Evolutionary conservation across 305 asterid genomes (phyloP).

Genomic region (Lippia alba): DNA sequence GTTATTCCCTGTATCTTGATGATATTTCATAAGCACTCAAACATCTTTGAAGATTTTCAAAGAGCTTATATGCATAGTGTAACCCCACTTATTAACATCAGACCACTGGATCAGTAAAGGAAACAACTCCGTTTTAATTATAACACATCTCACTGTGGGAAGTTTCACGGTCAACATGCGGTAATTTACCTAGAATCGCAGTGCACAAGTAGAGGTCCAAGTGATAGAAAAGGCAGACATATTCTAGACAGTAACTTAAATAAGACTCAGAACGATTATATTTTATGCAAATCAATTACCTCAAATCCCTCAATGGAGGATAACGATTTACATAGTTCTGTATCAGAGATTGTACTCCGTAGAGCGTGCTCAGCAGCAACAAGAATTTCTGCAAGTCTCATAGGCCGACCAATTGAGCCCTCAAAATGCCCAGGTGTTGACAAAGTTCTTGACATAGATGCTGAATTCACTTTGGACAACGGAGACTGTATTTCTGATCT

Average conservation of each 20-base stretch:
- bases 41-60: conserved; percentile 24
- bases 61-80: conserved; percentile 11
- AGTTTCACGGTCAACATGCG: conserved; percentile 23
- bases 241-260: conserved; percentile 8
- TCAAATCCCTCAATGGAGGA: conserved; percentile 86
- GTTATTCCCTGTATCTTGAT: neutral
- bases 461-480: conserved; percentile 48
- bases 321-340: conserved; percentile 68
- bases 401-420: conserved; percentile 80
- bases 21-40: conserved; percentile 7
- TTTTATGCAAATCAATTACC: conserved; percentile 53
- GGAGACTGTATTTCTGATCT: conserved; percentile 69
- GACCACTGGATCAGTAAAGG: conserved; percentile 3
- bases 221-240: conserved; percentile 19
- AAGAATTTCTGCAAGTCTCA: conserved; percentile 94
- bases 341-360: conserved; percentile 73
- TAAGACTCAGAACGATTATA: conserved; percentile 21
- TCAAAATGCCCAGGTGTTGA: conserved; percentile 92
- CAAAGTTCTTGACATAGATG: conserved; percentile 80
- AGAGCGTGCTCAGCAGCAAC: conserved; percentile 98
- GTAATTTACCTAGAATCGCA: conserved; percentile 19
- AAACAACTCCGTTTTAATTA: conserved; percentile 11
- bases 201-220: conserved; percentile 4
- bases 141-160: conserved; percentile 21
- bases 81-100: conserved; percentile 1